A percentile compares a stretch with the other conserved stretches of the same genome.
Evolutionary conservation across 2,329 filamentous ascomycete genomes (phyloP).

Genomic region (Plenodomus tracheiphilus): DNA sequence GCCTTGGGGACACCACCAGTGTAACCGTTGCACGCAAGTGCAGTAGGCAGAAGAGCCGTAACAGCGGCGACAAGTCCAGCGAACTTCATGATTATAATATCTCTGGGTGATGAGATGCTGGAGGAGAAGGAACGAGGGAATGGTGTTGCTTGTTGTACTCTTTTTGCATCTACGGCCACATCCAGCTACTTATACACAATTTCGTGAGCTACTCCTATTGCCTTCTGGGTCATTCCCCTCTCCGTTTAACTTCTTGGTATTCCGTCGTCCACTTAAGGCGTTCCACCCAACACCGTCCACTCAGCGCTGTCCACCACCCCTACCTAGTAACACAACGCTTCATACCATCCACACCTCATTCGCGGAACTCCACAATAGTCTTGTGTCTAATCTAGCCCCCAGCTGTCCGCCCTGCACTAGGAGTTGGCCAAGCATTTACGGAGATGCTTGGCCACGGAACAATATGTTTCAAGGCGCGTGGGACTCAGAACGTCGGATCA

Average conservation of each 20-base stretch:
- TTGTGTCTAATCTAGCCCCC: slow-evolving; percentile 11
- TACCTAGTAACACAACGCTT: neutral
- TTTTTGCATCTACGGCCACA: neutral
- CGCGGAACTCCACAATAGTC: slow-evolving; percentile 14
- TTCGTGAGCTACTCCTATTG: neutral
- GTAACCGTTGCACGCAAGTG: slow-evolving; percentile 30
- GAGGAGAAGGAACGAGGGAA: neutral
- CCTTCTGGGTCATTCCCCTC: neutral
- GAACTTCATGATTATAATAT: slow-evolving; percentile 17
- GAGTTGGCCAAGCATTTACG: slow-evolving; percentile 4
- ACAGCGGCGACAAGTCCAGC: slow-evolving; percentile 15
- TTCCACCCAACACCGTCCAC: slow-evolving; percentile 6
- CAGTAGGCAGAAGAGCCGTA: slow-evolving; percentile 22
- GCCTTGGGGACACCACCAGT: slow-evolving; percentile 28
- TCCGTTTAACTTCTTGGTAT: neutral
- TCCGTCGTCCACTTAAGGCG: neutral
- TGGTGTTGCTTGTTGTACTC: neutral
- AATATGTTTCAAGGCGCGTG: slow-evolving; percentile 2
- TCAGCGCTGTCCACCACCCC: slow-evolving; percentile 7
- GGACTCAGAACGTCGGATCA: neutral
- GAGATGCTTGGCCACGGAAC: slow-evolving; percentile 4
- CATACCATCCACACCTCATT: slow-evolving; percentile 9
- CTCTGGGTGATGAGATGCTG: neutral
- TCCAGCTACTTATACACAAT: neutral
- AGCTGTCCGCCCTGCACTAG: slow-evolving; percentile 8